Percentiles rank a stretch among this genome's conserved stretches.
Conservation (phyloP, 306 rosid genomes). For the Morella rubra region DNA sequence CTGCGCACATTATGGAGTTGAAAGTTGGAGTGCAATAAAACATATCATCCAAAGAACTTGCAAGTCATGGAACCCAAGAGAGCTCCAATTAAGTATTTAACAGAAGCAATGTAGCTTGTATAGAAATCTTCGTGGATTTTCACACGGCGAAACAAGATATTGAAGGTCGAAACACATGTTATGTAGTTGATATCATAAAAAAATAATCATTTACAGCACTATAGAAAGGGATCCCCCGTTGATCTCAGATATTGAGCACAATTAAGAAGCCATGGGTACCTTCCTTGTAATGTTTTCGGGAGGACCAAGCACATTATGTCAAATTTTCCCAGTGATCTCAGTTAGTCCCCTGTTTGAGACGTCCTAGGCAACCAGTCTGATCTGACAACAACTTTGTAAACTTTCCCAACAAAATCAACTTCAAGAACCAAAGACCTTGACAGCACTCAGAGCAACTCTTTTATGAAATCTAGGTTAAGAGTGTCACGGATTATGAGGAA, state of each 20-base stretch:
- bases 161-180: slow-evolving; percentile 23
- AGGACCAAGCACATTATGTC: slow-evolving; percentile 33
- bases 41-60: not conserved
- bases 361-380: slow-evolving; percentile 27
- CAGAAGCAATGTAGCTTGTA: slow-evolving; percentile 3
- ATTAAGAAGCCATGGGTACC: slow-evolving; percentile 21
- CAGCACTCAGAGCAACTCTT: slow-evolving; percentile 63
- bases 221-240: slow-evolving; percentile 33
- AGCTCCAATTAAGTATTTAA: not conserved
- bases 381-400: slow-evolving; percentile 33
- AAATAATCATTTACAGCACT: slow-evolving; percentile 40
- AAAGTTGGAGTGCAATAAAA: not conserved
- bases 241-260: slow-evolving; percentile 35
- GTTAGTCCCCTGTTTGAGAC: slow-evolving; percentile 28
- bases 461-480: slow-evolving; percentile 81
- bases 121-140: slow-evolving; percentile 21
- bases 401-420: slow-evolving; percentile 20
- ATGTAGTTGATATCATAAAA: slow-evolving; percentile 33
- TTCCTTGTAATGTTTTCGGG: slow-evolving; percentile 29
- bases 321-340: slow-evolving; percentile 31
- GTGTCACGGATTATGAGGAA: slow-evolving; percentile 86
- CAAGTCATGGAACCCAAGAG: not conserved
- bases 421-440: slow-evolving; percentile 16
- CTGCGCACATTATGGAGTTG: not conserved
- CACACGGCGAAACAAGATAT: slow-evolving; percentile 20